Evolutionary conservation across 179 eudicot genomes (phyloP).

Genomic region (Vitellaria paradoxa): DNA sequence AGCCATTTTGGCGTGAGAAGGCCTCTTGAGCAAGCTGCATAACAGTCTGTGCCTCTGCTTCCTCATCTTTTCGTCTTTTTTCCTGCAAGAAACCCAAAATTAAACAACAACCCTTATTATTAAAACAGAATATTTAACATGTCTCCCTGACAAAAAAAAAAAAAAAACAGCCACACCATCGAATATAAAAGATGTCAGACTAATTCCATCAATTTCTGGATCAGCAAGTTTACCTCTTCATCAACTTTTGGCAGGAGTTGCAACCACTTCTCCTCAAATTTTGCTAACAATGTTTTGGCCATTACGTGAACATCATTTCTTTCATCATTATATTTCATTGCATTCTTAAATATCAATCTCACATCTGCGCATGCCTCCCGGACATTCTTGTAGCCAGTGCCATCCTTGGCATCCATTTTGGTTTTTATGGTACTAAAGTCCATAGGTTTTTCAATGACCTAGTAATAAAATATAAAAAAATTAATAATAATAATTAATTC

Average conservation of each 20-base stretch:
- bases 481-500: background rate
- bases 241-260: conserved; percentile 79
- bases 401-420: conserved; percentile 87
- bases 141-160: background rate
- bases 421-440: conserved; percentile 75
- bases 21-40: conserved; percentile 76
- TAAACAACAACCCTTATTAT: background rate
- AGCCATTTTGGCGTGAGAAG: conserved; percentile 74
- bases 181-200: background rate
- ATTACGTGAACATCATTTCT: conserved; percentile 73
- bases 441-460: conserved; percentile 95
- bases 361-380: conserved; percentile 86
- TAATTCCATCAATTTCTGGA: background rate
- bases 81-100: conserved; percentile 48
- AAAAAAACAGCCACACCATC: background rate
- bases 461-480: conserved; percentile 7
- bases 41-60: conserved; percentile 55
- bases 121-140: background rate
- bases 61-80: conserved; percentile 70
- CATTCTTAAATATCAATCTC: conserved; percentile 83
- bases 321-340: conserved; percentile 88
- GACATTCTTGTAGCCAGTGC: conserved; percentile 69
- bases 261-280: conserved; percentile 92
- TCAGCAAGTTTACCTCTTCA: conserved; percentile 62
- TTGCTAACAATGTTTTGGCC: conserved; percentile 80